Evolutionary conservation across 176 grass and related monocot species (phyloP).

Genomic region (Oryza meyeriana): DNA sequence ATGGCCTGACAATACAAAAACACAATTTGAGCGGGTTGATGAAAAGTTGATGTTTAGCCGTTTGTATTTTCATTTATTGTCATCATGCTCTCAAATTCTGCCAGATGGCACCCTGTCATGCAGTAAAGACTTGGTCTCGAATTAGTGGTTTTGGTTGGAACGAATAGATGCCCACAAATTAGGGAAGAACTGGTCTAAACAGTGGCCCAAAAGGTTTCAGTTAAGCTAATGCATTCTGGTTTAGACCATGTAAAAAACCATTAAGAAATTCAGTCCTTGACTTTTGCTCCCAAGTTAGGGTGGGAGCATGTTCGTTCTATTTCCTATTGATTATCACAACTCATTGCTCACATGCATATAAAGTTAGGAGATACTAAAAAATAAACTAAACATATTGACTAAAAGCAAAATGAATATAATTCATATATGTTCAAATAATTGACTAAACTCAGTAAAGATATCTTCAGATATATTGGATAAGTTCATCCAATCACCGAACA

Average conservation of each 20-base stretch:
- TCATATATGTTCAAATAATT: neutral
- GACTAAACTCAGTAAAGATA: neutral
- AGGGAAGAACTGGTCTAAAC: constrained; percentile 40
- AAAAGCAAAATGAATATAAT: neutral
- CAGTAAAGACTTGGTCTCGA: constrained; percentile 23
- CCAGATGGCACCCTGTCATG: constrained; percentile 32
- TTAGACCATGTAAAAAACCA: constrained; percentile 31
- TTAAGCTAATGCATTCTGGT: neutral
- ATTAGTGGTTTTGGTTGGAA: constrained; percentile 26
- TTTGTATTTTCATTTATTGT: constrained; percentile 12
- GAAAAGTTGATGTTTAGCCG: constrained; percentile 29
- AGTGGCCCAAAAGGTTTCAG: constrained; percentile 27
- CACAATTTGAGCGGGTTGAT: constrained; percentile 24
- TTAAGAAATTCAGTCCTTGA: neutral
- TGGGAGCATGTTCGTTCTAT: neutral
- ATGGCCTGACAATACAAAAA: constrained; percentile 26
- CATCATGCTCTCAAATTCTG: constrained; percentile 10
- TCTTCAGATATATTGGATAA: neutral
- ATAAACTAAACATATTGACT: neutral
- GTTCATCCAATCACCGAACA: neutral
- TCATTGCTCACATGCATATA: neutral
- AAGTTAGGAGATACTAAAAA: neutral
- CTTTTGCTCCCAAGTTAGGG: neutral
- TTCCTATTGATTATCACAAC: neutral
- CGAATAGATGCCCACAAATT: neutral